These are phyloP conservation scores for Corymbia calophylla DNA, from an alignment of 441 rosid genomes.

Conservation along the genomic window DNA sequence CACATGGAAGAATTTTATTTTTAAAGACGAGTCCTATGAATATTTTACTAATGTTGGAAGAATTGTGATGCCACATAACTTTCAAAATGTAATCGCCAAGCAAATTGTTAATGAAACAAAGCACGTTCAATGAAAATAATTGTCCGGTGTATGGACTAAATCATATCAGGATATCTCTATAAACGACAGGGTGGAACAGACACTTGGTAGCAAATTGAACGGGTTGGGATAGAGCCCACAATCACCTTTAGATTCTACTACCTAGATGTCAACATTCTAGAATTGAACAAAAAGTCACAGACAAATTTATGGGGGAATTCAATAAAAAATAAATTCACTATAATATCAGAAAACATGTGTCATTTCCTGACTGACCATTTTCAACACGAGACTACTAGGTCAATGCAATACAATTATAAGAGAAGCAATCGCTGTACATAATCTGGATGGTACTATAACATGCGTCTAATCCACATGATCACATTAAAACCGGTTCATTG, in stretches of 20 bases:
- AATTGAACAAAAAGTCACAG: neutral
- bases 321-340: neutral
- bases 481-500: neutral
- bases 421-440: neutral
- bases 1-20: neutral
- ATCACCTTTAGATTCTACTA: neutral
- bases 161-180: neutral
- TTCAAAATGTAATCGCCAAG: neutral
- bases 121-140: neutral
- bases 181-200: neutral
- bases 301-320: neutral
- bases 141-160: neutral
- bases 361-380: neutral
- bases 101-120: neutral
- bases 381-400: neutral
- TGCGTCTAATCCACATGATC: neutral
- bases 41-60: neutral
- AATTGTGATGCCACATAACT: neutral
- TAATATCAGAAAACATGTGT: neutral
- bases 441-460: neutral
- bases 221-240: neutral
- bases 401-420: neutral
- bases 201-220: neutral
- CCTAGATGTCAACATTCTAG: neutral
- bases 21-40: neutral